Evolutionary conservation across 2,329 filamentous ascomycete genomes (phyloP), one percentile per base, ranked within the genome.

Genomic region (Drechslerella dactyloides): DNA sequence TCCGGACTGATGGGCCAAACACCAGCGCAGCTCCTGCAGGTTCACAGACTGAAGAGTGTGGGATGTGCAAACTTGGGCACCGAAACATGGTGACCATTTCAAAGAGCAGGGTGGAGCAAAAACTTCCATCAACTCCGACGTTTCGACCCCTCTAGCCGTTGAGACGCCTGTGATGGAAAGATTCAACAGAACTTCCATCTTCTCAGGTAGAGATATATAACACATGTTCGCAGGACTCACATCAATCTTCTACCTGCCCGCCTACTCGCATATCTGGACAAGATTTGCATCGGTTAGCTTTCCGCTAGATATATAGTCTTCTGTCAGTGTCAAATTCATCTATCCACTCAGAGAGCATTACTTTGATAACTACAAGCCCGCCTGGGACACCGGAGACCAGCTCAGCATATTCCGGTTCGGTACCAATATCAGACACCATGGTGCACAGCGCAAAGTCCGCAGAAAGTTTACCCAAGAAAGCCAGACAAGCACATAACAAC

Each of bases 401-500:
- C n/a, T 15, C n/a, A 42, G 37, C n/a, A 4, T 3, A 17, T 42
- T 35, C 44, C 21, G 17, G 30, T 35, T 24, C 8, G n/a, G 10
- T 27, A 15, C 27, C 11, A 17, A 24, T n/a, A 19, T 44, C 27
- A 23, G 1, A 24, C 17, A 54, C 15, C 7, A 69, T 69, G 65
- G 58, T 53, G 37, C 56, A 35, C 42, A 53, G 24, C 21, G 42
- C 24, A 1, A 62, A 59, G 58, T 30, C 23, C 15, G n/a, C 57
- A 23, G 69, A 66, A 7, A 42, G 8, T 15, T 33, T 17, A 5
- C 11, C 50, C 2, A 68, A 73, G 33, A 73, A 73, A 37, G 33
- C 35, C 21, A 61, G 69, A 13, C 59, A 65, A 40, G 51, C 69
- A 21, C 69, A 73, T 60, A 66, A 73, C 57, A 73, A 73, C 37